Base-by-base conservation (phyloP, 352 stramenopile genomes). In the Phytophthora niederhauseri region DNA sequence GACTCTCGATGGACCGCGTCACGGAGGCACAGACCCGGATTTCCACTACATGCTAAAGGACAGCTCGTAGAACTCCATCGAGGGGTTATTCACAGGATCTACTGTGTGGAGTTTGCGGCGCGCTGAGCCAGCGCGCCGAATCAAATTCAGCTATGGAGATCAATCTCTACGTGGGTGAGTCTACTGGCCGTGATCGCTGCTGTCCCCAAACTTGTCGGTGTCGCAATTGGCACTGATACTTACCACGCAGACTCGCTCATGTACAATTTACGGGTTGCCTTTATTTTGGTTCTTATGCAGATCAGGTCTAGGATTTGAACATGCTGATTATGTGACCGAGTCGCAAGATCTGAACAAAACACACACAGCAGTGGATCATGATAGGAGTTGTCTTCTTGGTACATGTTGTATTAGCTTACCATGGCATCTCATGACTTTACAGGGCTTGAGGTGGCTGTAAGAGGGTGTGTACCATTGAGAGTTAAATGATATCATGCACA, bases 1-100 rank as follows among this genome's bases (percentile, higher is more conserved):
- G 36, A 87, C 79, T 3, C 65, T 83, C 1, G 82, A 89, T 19
- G 82, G 80, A 17, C 82, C 77, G 11, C 76, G 72, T 19, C 78
- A 77, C 28, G 66, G 38, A 2, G 64, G 72, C 0, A 61, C 70
- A 0, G 66, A 81, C n/a, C 82, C 82, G 15, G 70, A 20, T 4
- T 90, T 83, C 31, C 15, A 58, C 14, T 83, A 77, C 20, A 54
- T 90, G 6, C 80, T 75, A 0, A 43, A 20, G 15, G 57, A 77
- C 11, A 50, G 43, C 3, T 45, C 1, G 54, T 61, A 14, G 57
- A n/a, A 61, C 0, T 20, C 22, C 1, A 69, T 61, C 2, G 79
- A 85, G 15, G 36, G 34, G 0, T 20, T 64, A 0, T 84, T 84
- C 57, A 78, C 78, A 3, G 28, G 0, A 17, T 86, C 15, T 90